Percentiles rank a stretch among this genome's conserved stretches.
Conservation (phyloP, 306 rosid genomes). For the Oxytropis ochrocephala region DNA sequence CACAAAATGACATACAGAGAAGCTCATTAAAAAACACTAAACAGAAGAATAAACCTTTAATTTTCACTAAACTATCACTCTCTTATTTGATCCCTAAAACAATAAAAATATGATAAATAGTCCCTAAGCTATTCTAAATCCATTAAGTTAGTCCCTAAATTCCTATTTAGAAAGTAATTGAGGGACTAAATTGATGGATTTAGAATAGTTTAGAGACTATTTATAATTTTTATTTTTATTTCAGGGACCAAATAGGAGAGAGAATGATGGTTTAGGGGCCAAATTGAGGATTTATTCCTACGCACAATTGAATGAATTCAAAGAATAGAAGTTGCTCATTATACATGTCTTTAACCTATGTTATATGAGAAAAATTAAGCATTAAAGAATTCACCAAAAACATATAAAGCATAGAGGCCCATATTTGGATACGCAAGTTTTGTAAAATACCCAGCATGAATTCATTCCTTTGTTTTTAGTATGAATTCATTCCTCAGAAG, state of each 20-base stretch:
- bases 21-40: neutral
- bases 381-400: neutral
- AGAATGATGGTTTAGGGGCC: too few species aligned
- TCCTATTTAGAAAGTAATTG: too few species aligned
- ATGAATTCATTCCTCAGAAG: neutral
- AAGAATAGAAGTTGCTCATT: neutral
- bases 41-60: neutral
- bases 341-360: neutral
- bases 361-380: neutral
- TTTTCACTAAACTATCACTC: too few species aligned
- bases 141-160: too few species aligned
- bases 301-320: neutral
- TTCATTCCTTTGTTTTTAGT: neutral
- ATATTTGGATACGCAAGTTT: neutral
- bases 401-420: neutral
- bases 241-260: too few species aligned
- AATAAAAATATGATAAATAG: too few species aligned
- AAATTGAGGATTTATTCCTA: too few species aligned
- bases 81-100: too few species aligned
- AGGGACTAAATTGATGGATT: too few species aligned
- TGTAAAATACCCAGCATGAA: neutral
- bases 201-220: too few species aligned
- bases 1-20: neutral
- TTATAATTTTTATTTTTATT: too few species aligned
- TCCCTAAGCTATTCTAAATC: too few species aligned